These are phyloP conservation scores for Bruguiera sexangula DNA, from an alignment of 345 rosid genomes.

Conservation along the genomic window DNA sequence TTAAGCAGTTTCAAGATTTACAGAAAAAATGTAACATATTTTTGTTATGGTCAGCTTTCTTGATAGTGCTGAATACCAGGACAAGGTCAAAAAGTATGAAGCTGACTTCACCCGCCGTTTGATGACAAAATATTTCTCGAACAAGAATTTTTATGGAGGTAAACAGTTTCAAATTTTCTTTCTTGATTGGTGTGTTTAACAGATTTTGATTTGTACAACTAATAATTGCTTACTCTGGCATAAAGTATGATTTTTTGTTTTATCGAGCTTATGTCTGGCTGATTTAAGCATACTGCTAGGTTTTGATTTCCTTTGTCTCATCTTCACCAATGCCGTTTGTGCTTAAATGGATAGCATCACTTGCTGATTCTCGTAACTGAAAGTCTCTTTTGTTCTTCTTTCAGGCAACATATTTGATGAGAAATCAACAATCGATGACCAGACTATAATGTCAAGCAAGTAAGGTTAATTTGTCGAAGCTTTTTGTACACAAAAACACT, in stretches of 20 bases:
- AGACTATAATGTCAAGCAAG: slow-evolving; percentile 77
- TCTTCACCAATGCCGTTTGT: neutral
- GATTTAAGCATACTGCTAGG: too few species aligned
- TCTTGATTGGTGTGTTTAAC: neutral
- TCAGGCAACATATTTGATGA: slow-evolving; percentile 61
- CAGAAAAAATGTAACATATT: neutral
- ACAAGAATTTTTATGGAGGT: slow-evolving; percentile 64
- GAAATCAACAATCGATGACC: slow-evolving; percentile 44
- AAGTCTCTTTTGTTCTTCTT: slow-evolving; percentile 3
- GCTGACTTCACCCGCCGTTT: slow-evolving; percentile 48
- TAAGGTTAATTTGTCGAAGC: slow-evolving; percentile 11
- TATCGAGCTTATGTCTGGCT: too few species aligned
- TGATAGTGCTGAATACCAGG: slow-evolving; percentile 39
- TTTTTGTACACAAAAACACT: neutral
- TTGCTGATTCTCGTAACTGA: neutral
- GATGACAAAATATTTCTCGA: slow-evolving; percentile 65
- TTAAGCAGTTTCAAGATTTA: neutral
- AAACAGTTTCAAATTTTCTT: slow-evolving; percentile 4
- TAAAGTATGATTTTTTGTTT: too few species aligned
- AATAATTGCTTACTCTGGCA: too few species aligned
- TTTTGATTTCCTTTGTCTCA: neutral
- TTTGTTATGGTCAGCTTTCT: slow-evolving; percentile 16
- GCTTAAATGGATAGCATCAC: neutral
- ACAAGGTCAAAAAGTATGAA: slow-evolving; percentile 58
- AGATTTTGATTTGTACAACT: too few species aligned